A percentile compares a stretch with the other conserved stretches of the same genome.
phyloP scores from a whole-genome alignment of 495 filamentous ascomycete species.

The Daldinia grandis region DNA sequence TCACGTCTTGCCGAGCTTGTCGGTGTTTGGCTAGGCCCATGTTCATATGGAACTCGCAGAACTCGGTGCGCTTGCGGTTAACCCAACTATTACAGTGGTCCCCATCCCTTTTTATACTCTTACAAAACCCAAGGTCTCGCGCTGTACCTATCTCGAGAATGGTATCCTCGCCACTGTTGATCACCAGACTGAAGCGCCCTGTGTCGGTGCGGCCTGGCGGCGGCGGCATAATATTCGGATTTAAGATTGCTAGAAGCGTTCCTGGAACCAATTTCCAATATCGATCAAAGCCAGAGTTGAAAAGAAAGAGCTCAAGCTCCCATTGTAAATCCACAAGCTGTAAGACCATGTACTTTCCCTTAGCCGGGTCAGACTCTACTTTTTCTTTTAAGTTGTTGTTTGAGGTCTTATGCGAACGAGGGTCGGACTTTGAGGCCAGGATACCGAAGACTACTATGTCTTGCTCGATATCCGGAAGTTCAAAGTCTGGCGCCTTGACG shows the following conservation, averaged over 20 bases:
- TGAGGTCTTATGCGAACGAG: constrained; percentile 72
- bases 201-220: constrained; percentile 74
- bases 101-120: constrained; percentile 83
- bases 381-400: constrained; percentile 46
- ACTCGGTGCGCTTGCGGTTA: constrained; percentile 84
- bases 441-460: constrained; percentile 90
- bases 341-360: constrained; percentile 89
- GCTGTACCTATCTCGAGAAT: constrained; percentile 88
- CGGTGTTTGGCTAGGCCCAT: constrained; percentile 75
- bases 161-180: constrained; percentile 84
- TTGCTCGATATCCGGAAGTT: constrained; percentile 81
- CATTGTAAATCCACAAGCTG: constrained; percentile 87
- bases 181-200: constrained; percentile 80
- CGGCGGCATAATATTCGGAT: constrained; percentile 89
- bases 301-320: constrained; percentile 91
- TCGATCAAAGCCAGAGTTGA: constrained; percentile 85
- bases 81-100: constrained; percentile 84
- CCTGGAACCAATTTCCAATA: constrained; percentile 91
- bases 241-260: constrained; percentile 91
- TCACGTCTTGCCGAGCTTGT: constrained; percentile 80
- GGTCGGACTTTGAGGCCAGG: constrained; percentile 84
- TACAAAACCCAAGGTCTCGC: constrained; percentile 90
- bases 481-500: constrained; percentile 84
- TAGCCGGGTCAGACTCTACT: constrained; percentile 54
- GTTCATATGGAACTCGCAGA: constrained; percentile 93